A percentile compares a stretch with the other conserved stretches of the same genome.
These are phyloP conservation scores for Xylaria multiplex DNA, from an alignment of 2,329 filamentous ascomycete species.

Conservation along the genomic window DNA sequence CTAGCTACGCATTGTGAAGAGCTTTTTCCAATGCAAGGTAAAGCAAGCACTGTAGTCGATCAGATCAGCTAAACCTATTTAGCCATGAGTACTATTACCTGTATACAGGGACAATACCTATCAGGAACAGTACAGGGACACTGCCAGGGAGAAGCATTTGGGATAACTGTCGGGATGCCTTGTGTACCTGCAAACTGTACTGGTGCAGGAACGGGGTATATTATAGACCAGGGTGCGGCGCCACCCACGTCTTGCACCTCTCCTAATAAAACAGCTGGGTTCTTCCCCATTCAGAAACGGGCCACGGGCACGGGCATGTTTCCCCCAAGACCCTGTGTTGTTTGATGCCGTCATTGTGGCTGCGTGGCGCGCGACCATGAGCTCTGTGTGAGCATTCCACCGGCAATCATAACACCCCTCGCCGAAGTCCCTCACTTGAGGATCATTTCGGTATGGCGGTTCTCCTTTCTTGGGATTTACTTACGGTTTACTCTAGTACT, in stretches of 20 bases:
- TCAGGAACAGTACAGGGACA: too few species aligned
- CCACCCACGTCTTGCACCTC: constrained; percentile 8
- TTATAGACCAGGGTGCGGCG: neutral
- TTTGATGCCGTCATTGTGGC: constrained; percentile 36
- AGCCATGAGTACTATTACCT: neutral
- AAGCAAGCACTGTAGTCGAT: constrained; percentile 6
- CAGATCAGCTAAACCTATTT: constrained; percentile 5
- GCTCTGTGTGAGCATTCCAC: neutral
- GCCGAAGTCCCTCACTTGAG: constrained; percentile 3
- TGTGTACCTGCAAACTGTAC: neutral
- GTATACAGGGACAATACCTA: neutral
- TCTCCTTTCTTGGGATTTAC: neutral
- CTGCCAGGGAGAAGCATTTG: neutral
- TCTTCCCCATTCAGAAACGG: constrained; percentile 15
- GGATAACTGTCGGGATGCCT: neutral
- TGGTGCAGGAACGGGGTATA: constrained; percentile 11
- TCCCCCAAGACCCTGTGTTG: constrained; percentile 14
- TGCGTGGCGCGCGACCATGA: neutral
- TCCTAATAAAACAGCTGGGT: neutral
- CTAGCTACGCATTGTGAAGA: neutral
- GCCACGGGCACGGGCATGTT: constrained; percentile 2
- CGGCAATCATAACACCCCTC: constrained; percentile 13
- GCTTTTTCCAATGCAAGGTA: neutral
- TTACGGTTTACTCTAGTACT: neutral
- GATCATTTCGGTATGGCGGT: neutral